Conservation (phyloP, 495 filamentous ascomycete species). For the Clavariopsis aquatica region DNA sequence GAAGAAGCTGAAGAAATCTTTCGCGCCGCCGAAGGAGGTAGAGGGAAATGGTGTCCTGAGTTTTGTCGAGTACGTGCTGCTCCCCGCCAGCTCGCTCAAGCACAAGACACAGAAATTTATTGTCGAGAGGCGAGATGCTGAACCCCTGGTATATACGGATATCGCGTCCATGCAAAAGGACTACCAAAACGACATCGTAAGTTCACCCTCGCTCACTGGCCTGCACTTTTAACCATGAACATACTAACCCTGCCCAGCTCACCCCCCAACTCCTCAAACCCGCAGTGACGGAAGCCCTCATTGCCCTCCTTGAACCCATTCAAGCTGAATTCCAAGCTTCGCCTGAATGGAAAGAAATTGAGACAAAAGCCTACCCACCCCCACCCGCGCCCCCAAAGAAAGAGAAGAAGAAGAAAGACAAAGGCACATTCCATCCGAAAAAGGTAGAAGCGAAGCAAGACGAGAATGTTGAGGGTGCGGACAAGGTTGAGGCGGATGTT, state of each 20-base stretch:
- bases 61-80: conserved; percentile 80
- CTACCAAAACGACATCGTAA: conserved; percentile 76
- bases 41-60: conserved; percentile 84
- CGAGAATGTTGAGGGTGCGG: conserved; percentile 45
- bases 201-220: conserved; percentile 39
- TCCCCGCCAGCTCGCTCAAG: conserved; percentile 64
- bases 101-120: conserved; percentile 59
- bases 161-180: conserved; percentile 73
- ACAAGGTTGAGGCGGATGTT: conserved; percentile 44
- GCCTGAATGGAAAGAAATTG: conserved; percentile 78
- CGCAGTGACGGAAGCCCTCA: conserved; percentile 69
- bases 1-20: conserved; percentile 82
- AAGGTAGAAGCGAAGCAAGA: conserved; percentile 43
- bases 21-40: conserved; percentile 69
- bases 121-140: conserved; percentile 58
- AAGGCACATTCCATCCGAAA: conserved; percentile 65
- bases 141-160: conserved; percentile 73
- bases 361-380: conserved; percentile 79
- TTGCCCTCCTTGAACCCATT: conserved; percentile 72
- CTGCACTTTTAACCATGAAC: not conserved
- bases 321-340: conserved; percentile 67
- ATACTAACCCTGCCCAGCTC: conserved; percentile 54
- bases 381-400: conserved; percentile 64
- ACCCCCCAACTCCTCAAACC: conserved; percentile 83
- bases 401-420: conserved; percentile 78